Base-by-base conservation (phyloP, 2,329 filamentous ascomycete species). In the Huntiella savannae region DNA sequence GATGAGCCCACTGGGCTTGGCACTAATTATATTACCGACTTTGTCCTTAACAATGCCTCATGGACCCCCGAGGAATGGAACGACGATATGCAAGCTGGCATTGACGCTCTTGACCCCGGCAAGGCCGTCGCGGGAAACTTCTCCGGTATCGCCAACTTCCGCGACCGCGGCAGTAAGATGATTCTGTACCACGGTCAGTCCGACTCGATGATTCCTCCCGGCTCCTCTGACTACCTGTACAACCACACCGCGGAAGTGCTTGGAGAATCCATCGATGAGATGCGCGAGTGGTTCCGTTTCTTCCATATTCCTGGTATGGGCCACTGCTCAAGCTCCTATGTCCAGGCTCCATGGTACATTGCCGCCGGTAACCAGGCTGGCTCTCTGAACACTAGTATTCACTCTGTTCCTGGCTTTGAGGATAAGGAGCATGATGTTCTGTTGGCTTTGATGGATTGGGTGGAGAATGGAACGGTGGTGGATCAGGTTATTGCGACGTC, bases 281-380 rank as follows among this genome's bases (percentile, higher is more conserved):
- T 65, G 33, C 66, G 63, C 2, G 62, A 66, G 13, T 67, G 68
- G 56, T 77, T 71, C 59, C 55, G 58, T 2, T 63, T 66, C 51
- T 71, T 71, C 55, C 56, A 57, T 13, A 61, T 72, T 8, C 66
- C 67, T 2, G 68, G 69, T 0, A 67, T 72, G 65, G 59, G 57
- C 8, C 70, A 74, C 54, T 74, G 70, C 52, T 47, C 51, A 15
- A 34, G 50, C 47, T 58, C 60, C 5, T 43, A 51, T 3, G 58
- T 58, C n/a, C 56, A 60, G 43, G 61, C 63, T 11, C 63, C 63
- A 11, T 34, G 28, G 52, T 44, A 52, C 37, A 33, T 48, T 47
- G 57, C 59, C 4, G 41, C 50, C 1, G 58, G 57, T 13, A 57
- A 60, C 45, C 62, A 63, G 11, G 63, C 65, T 10, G 66, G 62